phyloP scores from a whole-genome alignment of 495 filamentous ascomycete species.

The Xylaria scruposa region DNA sequence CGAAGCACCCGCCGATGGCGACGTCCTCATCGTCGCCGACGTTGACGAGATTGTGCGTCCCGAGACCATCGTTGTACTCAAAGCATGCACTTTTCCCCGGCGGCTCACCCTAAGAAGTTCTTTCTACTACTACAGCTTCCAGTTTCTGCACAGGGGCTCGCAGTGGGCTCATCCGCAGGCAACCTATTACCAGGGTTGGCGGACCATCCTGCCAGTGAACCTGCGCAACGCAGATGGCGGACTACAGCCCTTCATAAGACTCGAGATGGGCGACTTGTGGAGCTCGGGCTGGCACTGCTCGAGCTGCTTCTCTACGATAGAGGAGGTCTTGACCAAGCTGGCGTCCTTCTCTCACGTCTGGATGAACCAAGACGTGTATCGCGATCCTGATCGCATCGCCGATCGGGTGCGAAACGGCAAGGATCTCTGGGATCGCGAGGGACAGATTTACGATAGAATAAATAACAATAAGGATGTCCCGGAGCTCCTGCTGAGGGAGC shows the following conservation, averaged over 20 bases:
- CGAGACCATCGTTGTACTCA: conserved; percentile 50
- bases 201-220: conserved; percentile 57
- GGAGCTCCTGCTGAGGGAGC: conserved; percentile 42
- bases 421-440: conserved; percentile 58
- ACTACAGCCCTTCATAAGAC: conserved; percentile 38
- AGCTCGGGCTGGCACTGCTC: conserved; percentile 64
- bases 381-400: conserved; percentile 50
- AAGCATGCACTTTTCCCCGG: conserved; percentile 57
- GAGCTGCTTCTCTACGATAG: conserved; percentile 58
- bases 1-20: conserved; percentile 40
- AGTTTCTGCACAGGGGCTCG: conserved; percentile 55
- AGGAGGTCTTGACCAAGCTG: conserved; percentile 60
- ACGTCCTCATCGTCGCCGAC: conserved; percentile 56
- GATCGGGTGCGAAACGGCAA: conserved; percentile 54
- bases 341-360: conserved; percentile 56
- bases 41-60: conserved; percentile 62
- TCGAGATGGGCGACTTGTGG: conserved; percentile 49
- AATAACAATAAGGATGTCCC: conserved; percentile 55
- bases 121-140: conserved; percentile 66
- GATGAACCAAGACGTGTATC: conserved; percentile 51
- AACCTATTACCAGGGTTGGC: conserved; percentile 55
- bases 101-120: conserved; percentile 58
- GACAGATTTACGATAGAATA: conserved; percentile 53
- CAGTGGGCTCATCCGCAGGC: conserved; percentile 65
- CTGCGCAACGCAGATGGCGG: conserved; percentile 53